A percentile compares a stretch with the other conserved stretches of the same genome.
phyloP scores from a whole-genome alignment of 192 early-diverging fungal species.

The Backusella liffmaniae region DNA sequence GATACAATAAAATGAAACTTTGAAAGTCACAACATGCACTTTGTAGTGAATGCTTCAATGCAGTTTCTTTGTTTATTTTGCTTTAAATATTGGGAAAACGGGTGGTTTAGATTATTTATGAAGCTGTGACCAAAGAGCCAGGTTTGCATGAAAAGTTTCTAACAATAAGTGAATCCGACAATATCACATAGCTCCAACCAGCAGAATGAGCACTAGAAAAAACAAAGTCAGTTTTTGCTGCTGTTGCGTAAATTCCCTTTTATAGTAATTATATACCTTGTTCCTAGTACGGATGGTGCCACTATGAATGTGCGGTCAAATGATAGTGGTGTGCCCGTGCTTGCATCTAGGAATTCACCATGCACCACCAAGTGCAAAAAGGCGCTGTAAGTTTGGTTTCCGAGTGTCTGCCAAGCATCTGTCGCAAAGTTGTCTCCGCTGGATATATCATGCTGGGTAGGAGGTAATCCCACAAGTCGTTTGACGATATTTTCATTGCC shows the following conservation, averaged over 20 bases:
- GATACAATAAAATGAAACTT: background rate
- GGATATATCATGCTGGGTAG: constrained; percentile 41
- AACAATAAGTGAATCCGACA: constrained; percentile 29
- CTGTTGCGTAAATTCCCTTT: background rate
- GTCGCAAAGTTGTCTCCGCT: constrained; percentile 39
- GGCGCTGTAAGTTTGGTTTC: constrained; percentile 18
- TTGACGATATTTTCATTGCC: constrained; percentile 25
- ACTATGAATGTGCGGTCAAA: constrained; percentile 50
- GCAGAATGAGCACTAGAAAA: constrained; percentile 27
- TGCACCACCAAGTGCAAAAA: constrained; percentile 28
- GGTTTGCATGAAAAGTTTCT: constrained; percentile 18
- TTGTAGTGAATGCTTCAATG: background rate
- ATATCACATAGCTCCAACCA: constrained; percentile 35
- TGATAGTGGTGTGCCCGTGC: constrained; percentile 21
- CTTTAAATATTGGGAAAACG: background rate
- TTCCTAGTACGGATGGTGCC: constrained; percentile 38
- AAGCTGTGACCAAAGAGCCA: background rate
- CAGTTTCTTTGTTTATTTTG: background rate
- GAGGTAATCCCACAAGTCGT: constrained; percentile 27
- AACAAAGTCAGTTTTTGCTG: background rate
- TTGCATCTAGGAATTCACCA: constrained; percentile 31
- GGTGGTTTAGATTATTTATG: background rate
- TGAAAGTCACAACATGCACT: background rate
- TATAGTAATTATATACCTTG: constrained; percentile 30
- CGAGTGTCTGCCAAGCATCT: constrained; percentile 50